Conservation (phyloP, 208 protist species). For the Trypanosoma cruzi region DNA sequence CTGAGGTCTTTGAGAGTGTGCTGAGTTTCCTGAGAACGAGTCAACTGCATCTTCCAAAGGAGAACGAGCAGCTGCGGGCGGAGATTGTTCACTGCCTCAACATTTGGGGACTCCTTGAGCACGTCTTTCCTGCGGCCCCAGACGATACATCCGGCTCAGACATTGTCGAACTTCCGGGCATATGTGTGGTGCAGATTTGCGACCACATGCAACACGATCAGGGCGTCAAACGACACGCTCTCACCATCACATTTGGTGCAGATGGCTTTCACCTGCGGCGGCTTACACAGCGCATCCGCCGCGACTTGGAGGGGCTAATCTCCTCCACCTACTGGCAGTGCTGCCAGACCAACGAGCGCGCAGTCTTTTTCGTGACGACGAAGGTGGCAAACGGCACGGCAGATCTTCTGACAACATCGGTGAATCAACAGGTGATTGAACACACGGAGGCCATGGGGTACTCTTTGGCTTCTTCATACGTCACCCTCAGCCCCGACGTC, state of each 20-base stretch:
- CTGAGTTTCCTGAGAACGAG: conserved; percentile 75
- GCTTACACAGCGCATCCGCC: conserved; percentile 71
- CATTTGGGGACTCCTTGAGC: conserved; percentile 69
- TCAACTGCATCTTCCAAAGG: conserved; percentile 52
- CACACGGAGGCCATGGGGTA: conserved; percentile 88
- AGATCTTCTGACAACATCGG: conserved; percentile 82
- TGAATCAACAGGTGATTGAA: conserved; percentile 80
- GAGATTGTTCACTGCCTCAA: conserved; percentile 69
- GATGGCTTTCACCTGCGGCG: conserved; percentile 80
- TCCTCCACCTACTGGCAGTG: conserved; percentile 91
- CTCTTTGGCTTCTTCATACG: conserved; percentile 69
- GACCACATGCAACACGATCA: conserved; percentile 90
- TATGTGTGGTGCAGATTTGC: conserved; percentile 87
- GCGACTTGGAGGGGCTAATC: conserved; percentile 72
- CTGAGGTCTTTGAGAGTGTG: conserved; percentile 78
- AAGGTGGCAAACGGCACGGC: conserved; percentile 87
- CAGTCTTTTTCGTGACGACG: conserved; percentile 87
- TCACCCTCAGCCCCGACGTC: conserved; percentile 84
- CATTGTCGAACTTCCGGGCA: conserved; percentile 54
- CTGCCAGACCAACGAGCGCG: conserved; percentile 86
- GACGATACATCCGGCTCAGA: conserved; percentile 10
- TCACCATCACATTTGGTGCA: conserved; percentile 87
- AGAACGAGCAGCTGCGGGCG: conserved; percentile 66
- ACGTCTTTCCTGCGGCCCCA: conserved; percentile 54
- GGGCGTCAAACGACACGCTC: conserved; percentile 85